Conservation (phyloP, 148 eudicot genomes). For the Hydrangea macrophylla region DNA sequence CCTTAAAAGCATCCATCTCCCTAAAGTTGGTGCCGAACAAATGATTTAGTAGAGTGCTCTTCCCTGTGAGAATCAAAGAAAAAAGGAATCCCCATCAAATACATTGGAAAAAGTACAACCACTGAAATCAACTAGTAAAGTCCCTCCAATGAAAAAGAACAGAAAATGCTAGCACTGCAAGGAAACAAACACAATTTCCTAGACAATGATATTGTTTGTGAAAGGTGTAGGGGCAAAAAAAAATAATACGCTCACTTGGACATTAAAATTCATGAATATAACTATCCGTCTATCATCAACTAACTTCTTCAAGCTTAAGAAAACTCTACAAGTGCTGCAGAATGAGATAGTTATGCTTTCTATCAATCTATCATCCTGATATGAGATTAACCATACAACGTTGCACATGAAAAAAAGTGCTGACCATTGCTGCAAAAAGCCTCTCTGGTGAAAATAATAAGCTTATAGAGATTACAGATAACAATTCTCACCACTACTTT, state of each 20-base stretch:
- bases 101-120: not conserved
- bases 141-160: not conserved
- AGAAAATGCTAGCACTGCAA: not conserved
- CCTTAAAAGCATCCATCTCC: conserved; percentile 98
- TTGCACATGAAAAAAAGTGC: not conserved
- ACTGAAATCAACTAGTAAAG: not conserved
- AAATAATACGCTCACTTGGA: too few relatives aligned
- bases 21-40: conserved; percentile 81
- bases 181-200: not conserved
- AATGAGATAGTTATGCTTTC: not conserved
- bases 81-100: not conserved
- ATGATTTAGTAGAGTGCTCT: conserved; percentile 85
- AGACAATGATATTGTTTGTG: not conserved
- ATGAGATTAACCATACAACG: not conserved
- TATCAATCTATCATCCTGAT: not conserved
- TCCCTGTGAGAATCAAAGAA: conserved; percentile 52
- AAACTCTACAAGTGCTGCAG: not conserved
- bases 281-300: too few relatives aligned
- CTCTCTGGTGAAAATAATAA: not conserved
- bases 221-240: not conserved
- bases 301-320: not conserved
- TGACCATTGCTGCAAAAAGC: not conserved
- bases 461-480: not conserved
- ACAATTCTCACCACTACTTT: conserved; percentile 79
- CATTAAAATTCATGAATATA: too few relatives aligned